Evolutionary conservation across 345 rosid genomes (phyloP), one percentile per base, ranked within the genome.

Genomic region (Capsella bursapastoris): DNA sequence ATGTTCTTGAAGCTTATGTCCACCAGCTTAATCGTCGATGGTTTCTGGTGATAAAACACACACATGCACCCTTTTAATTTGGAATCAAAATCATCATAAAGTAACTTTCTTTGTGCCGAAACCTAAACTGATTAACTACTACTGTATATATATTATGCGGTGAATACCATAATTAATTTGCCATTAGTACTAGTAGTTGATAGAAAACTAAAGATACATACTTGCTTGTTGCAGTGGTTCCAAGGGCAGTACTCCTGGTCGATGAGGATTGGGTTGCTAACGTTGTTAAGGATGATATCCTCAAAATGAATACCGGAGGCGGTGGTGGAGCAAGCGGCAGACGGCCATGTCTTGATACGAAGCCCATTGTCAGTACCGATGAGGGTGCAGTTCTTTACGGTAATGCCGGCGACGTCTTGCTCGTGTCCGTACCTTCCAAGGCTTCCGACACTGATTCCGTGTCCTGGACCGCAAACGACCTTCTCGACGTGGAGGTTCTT

Each of bases 291-390:
- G 10, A 77, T 65, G 53, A 77, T 77, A 41, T 77, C 61, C 47
- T 70, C 45, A 7, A 70, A 77, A 57, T 77, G 72, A 38, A 77
- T 77, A 4, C 64, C 80, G 5, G 76, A 56, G 25, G 80, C 80
- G 18, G 72, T 71, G 60, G 66, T 71, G 14, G 67, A 14, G 32
- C 72, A 71, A 50, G 81, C 68, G 7, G 72, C 66, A 41, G 81
- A 78, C 0, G 81, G 79, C 85, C 83, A 83, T 40, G 83, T 81
- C 73, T 83, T 85, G 74, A 85, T 77, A 52, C 85, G 77, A 5
- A 83, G 29, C 0, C 88, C 85, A 49, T 79, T 82, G 35, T 78
- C 76, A 2, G 84, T 84, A 88, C 13, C 56, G 37, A 4, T 15
- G 2, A 84, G 62, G 3, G 73, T 68, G 38, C 84, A 79, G 43